Evolutionary conservation across 441 rosid genomes (phyloP).

Genomic region (Cnidoscolus chayamansa): DNA sequence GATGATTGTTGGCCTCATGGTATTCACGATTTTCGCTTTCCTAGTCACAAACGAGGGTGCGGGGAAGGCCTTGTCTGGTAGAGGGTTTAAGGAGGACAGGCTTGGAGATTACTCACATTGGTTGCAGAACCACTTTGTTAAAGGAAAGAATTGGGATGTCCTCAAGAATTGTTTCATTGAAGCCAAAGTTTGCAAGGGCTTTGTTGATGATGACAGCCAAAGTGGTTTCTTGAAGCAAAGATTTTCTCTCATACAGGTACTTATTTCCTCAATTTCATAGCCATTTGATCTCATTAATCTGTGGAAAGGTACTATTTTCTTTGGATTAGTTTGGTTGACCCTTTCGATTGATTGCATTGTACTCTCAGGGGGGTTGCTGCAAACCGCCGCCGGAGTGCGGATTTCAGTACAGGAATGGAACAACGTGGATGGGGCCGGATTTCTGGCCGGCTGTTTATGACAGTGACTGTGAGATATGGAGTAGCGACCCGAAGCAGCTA

Average conservation of each 20-base stretch:
- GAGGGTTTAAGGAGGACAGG: slow-evolving; percentile 17
- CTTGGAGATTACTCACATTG: slow-evolving; percentile 13
- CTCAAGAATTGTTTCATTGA: slow-evolving; percentile 33
- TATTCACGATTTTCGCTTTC: slow-evolving; percentile 36
- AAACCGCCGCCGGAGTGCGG: slow-evolving; percentile 57
- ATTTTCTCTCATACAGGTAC: slow-evolving; percentile 31
- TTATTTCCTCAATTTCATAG: neutral
- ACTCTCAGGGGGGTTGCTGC: slow-evolving; percentile 58
- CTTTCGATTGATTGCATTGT: no score
- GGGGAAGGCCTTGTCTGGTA: slow-evolving; percentile 27
- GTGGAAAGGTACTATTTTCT: no score
- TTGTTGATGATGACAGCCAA: neutral
- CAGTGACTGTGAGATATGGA: slow-evolving; percentile 54
- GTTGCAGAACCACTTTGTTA: slow-evolving; percentile 31
- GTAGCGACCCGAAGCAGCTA: slow-evolving; percentile 35
- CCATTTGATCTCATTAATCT: no score
- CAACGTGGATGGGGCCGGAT: slow-evolving; percentile 35
- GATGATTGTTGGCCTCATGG: slow-evolving; percentile 35
- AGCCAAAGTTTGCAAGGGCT: slow-evolving; percentile 26
- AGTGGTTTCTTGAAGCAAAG: slow-evolving; percentile 10
- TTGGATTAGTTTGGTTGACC: neutral
- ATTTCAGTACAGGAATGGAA: slow-evolving; percentile 38
- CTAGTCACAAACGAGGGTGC: slow-evolving; percentile 42
- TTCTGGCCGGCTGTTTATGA: neutral
- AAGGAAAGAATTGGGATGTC: slow-evolving; percentile 27